Evolutionary conservation across 2,329 filamentous ascomycete species (phyloP), one percentile per base, ranked within the genome.

Genomic region (Cordyceps cicadae): DNA sequence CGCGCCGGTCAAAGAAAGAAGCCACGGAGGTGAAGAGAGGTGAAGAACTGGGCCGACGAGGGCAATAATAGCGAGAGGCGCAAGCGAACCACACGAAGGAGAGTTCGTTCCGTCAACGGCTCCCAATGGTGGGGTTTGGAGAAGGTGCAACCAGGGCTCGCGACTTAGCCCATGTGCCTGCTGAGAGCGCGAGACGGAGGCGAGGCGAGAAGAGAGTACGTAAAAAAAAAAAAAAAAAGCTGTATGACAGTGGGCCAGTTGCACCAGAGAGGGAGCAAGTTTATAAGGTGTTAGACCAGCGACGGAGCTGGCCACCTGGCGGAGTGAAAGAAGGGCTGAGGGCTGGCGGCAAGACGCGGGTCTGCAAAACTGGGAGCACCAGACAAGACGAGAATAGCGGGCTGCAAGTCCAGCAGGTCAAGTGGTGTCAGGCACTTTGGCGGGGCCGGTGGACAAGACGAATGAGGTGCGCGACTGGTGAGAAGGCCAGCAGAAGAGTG

Each of bases 191-290:
- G 37, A 45, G 37, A 41, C 37, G 46, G 49, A 32, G 46, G 24
- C 34, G 56, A 59, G 39, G 26, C 49, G 39, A 59, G 26, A 52
- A 59, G 24, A 53, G 11, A 55, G 59, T 60, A 55, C 59, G 59
- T 60, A 60, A 60, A 60, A 29, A 60, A 60, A 53, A 52, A n/a
- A n/a, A n/a, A n/a, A n/a, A 57, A 60, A 60, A 53, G 59, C 43
- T 60, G 59, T 54, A 55, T 32, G 52, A 50, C 52, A 55, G 59
- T 60, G 59, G 59, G 59, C 59, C 59, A 51, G 52, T 50, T 49
- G 39, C 58, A 60, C 41, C 15, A 17, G 41, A 34, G 26, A 32
- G 37, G n/a, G 39, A 37, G 57, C 49, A 54, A 39, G 32, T 34
- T 29, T 7, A n/a, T n/a, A n/a, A 29, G 24, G 24, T 24, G 4